These are phyloP conservation scores for Emmonsiellopsis sp. DNA, from an alignment of 2,329 filamentous ascomycete species.

Conservation along the genomic window DNA sequence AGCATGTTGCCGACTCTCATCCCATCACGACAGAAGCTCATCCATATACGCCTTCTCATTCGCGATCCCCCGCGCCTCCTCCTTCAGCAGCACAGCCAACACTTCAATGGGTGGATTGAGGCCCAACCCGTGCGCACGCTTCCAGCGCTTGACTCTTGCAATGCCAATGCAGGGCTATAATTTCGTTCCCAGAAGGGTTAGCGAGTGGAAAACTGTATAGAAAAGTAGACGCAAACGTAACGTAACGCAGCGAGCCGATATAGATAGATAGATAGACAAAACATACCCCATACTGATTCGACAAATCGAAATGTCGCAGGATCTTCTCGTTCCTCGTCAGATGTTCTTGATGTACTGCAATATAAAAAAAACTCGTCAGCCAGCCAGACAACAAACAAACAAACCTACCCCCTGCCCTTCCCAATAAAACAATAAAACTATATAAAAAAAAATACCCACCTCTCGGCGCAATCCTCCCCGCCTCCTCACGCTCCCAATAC, in stretches of 20 bases:
- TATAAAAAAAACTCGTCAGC: neutral
- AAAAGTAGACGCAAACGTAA: neutral
- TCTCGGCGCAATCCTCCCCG: constrained; percentile 54
- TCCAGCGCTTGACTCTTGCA: constrained; percentile 72
- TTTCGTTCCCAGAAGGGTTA: neutral
- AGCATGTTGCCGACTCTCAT: neutral
- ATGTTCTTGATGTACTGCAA: constrained; percentile 62
- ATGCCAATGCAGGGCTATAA: constrained; percentile 79
- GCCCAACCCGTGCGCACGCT: constrained; percentile 70
- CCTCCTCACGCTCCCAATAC: constrained; percentile 71
- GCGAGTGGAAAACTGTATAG: neutral
- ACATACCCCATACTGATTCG: constrained; percentile 81
- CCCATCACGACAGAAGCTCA: constrained; percentile 32
- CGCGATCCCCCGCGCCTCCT: constrained; percentile 43
- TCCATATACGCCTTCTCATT: constrained; percentile 65
- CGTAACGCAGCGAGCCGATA: neutral
- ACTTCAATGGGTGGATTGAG: constrained; percentile 87
- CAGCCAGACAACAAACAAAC: neutral
- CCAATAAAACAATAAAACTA: constrained; percentile 32
- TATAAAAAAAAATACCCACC: constrained; percentile 21
- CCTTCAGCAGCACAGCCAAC: constrained; percentile 69
- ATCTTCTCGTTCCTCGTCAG: constrained; percentile 72
- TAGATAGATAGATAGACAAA: neutral
- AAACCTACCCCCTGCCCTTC: no score
- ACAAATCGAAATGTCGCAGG: constrained; percentile 84